These are phyloP conservation scores for Colletotrichum higginsianum DNA, from an alignment of 2,329 filamentous ascomycete genomes.

Conservation along the genomic window DNA sequence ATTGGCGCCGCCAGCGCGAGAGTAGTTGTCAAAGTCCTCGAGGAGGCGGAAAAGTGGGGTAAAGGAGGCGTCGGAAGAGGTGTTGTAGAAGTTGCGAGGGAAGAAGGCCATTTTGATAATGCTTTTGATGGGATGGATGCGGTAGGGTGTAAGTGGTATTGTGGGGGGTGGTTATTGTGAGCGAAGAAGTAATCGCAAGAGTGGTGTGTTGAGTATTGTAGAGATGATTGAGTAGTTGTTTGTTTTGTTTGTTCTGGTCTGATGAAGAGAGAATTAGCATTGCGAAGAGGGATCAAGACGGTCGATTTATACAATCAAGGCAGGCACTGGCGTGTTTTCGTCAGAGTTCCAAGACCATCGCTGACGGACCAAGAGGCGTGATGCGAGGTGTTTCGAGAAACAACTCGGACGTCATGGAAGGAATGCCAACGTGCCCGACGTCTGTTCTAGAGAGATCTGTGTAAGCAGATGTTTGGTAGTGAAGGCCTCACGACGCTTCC, in stretches of 20 bases:
- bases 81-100: conserved; percentile 65
- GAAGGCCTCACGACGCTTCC: conserved; percentile 36
- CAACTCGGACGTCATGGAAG: conserved; percentile 15
- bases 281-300: conserved; percentile 38
- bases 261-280: conserved; percentile 42
- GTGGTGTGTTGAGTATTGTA: not conserved
- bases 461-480: conserved; percentile 17
- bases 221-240: conserved; percentile 42
- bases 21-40: conserved; percentile 74
- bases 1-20: conserved; percentile 52
- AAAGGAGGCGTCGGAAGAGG: conserved; percentile 63
- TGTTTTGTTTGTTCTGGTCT: conserved; percentile 47
- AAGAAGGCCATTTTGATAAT: conserved; percentile 72
- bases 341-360: conserved; percentile 48
- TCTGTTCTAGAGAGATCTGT: not conserved
- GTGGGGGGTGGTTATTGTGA: not conserved
- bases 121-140: conserved; percentile 41
- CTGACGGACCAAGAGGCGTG: conserved; percentile 13
- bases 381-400: conserved; percentile 41
- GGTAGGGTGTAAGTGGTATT: not conserved
- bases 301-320: conserved; percentile 50
- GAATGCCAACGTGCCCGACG: not conserved
- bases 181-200: not conserved
- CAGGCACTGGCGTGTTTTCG: conserved; percentile 43
- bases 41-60: conserved; percentile 75